A percentile compares a stretch with the other conserved stretches of the same genome.
Conservation (phyloP, 805 yeast genomes). For the Cyberlindnera sargentensis region DNA sequence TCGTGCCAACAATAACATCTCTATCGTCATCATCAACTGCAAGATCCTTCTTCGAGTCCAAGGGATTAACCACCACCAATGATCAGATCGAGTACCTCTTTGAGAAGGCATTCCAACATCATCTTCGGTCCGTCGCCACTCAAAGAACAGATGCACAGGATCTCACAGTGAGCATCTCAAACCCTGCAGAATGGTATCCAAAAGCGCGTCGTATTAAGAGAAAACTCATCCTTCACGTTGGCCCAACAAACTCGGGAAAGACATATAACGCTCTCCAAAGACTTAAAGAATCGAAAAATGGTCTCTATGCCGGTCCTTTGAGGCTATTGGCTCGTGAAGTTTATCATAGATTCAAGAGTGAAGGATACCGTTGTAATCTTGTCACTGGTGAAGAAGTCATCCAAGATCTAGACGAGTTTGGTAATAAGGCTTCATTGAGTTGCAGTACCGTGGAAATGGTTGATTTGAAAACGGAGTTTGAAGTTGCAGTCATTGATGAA, state of each 20-base stretch:
- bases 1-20: background rate
- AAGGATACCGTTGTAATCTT: slow-evolving; percentile 69
- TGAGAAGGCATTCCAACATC: slow-evolving; percentile 9
- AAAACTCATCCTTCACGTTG: slow-evolving; percentile 85
- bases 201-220: slow-evolving; percentile 74
- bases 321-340: slow-evolving; percentile 88
- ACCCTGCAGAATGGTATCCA: slow-evolving; percentile 80
- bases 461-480: slow-evolving; percentile 59
- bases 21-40: background rate
- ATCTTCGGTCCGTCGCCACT: slow-evolving; percentile 2
- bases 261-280: slow-evolving; percentile 76
- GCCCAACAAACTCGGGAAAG: slow-evolving; percentile 97
- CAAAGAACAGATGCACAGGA: slow-evolving; percentile 15
- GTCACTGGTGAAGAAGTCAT: slow-evolving; percentile 95
- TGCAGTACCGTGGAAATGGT: slow-evolving; percentile 95
- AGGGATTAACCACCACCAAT: background rate
- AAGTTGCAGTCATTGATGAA: slow-evolving; percentile 89
- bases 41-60: slow-evolving; percentile 4
- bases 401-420: slow-evolving; percentile 58
- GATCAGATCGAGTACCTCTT: slow-evolving; percentile 6
- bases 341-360: slow-evolving; percentile 67
- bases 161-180: slow-evolving; percentile 35
- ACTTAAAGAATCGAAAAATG: slow-evolving; percentile 57
- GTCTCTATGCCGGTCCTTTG: slow-evolving; percentile 93
- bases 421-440: slow-evolving; percentile 66